These are phyloP conservation scores for Casuarina cunninghamiana DNA, from an alignment of 306 rosid genomes.

Conservation along the genomic window DNA sequence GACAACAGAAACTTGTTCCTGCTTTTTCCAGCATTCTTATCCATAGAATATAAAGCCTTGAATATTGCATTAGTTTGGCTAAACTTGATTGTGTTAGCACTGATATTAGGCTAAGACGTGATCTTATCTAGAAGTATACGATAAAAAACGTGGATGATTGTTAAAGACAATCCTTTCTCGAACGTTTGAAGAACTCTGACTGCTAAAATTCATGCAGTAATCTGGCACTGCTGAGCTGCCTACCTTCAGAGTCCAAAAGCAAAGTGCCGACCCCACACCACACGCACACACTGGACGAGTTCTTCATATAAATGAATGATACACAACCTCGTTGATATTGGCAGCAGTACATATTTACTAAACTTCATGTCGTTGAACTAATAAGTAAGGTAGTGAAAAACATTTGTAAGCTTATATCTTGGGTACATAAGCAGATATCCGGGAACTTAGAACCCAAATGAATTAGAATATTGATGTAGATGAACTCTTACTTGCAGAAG, in stretches of 20 bases:
- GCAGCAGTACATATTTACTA: background rate
- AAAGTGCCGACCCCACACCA: too few species aligned
- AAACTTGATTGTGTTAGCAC: background rate
- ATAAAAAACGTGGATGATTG: background rate
- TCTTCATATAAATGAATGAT: background rate
- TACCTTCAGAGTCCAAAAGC: background rate
- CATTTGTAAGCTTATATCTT: background rate
- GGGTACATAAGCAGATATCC: background rate
- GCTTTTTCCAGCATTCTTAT: background rate
- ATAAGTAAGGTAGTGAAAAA: background rate
- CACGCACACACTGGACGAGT: too few species aligned
- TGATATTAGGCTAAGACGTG: background rate
- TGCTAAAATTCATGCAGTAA: background rate
- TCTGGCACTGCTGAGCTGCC: constrained; percentile 2
- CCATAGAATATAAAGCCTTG: background rate
- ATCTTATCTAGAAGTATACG: background rate
- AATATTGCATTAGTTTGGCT: background rate
- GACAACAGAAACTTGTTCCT: background rate
- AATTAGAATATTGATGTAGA: background rate
- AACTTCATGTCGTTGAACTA: background rate
- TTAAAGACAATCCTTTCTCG: too few species aligned
- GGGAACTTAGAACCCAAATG: background rate
- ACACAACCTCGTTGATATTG: background rate
- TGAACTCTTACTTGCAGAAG: background rate
- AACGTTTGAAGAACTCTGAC: background rate